Evolutionary conservation across 1,284 basidiomycete genomes (phyloP), one percentile per base, ranked within the genome.

Genomic region (Austroboletus olivaceoglutinosus): DNA sequence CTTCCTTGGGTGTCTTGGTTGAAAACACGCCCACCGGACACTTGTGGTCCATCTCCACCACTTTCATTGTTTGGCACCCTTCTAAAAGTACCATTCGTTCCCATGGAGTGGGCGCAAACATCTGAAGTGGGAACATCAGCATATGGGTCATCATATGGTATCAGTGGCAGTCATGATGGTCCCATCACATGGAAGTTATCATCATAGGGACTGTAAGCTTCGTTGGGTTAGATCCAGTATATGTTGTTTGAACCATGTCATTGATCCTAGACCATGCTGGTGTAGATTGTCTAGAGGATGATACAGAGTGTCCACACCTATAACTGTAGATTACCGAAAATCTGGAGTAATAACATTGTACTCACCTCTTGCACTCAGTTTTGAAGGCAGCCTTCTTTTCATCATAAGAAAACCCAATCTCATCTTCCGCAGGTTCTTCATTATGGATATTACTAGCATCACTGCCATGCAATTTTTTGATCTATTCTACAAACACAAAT

Each of bases 391-490:
- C 81, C 65, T 96, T 93, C 48, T 85, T 80, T 64, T 96, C 92
- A 58, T 96, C 92, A 54, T 96, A 93, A 6, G 89, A 92, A 64
- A 93, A 96, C 60, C 95, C 92, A 18, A 91, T 62, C 61, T 95
- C 92, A 49, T 91, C 82, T 13, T 89, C 91, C 3, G 75, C 87
- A 1, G 89, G 86, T 63, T 95, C 92, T 69, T 95, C 92, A 60
- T 95, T 93, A 59, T 91, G 83, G 8, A 92, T 77, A 66, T 95
- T 95, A 64, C 90, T 93, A n/a, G 93, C 92, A 59, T 95, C 92
- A 60, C 89, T 93, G 34, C 92, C 93, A 63, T 85, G 92, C 42
- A 80, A 56, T 23, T 70, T 74, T 53, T 76, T 77, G 34, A 95
- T 77, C 45, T 83, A 78, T 40, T 76, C 74, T 11, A 92, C 76